Evolutionary conservation across 2,329 filamentous ascomycete species (phyloP).

Genomic region (Parastagonospora nodorum): DNA sequence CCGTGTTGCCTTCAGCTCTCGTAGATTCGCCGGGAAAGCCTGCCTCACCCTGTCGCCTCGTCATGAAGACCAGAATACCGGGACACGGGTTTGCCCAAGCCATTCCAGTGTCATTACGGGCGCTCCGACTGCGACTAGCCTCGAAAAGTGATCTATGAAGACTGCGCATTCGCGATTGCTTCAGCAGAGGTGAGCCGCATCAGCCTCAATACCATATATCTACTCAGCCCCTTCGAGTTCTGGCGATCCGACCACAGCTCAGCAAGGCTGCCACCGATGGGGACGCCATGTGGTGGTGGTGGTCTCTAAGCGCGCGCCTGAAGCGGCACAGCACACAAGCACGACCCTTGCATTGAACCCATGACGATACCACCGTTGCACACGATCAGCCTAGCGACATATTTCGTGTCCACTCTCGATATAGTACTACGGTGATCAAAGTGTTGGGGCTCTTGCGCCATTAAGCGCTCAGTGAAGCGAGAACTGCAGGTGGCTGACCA

Average conservation of each 20-base stretch:
- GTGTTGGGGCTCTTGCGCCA: neutral
- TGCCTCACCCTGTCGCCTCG: neutral
- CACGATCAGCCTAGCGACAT: neutral
- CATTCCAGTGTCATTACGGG: no score
- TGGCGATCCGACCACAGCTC: neutral
- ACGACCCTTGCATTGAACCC: neutral
- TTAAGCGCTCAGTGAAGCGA: slow-evolving; percentile 4
- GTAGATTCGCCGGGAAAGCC: neutral
- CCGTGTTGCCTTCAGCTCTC: neutral
- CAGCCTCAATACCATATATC: no score
- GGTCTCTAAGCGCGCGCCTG: neutral
- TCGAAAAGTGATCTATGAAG: no score
- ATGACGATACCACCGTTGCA: neutral
- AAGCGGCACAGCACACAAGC: neutral
- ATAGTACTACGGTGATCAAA: neutral
- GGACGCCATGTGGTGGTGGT: neutral
- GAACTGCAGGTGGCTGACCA: neutral
- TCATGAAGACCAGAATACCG: neutral
- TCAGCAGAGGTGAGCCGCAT: no score
- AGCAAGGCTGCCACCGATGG: neutral
- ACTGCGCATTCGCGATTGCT: no score
- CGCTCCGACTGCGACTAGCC: no score
- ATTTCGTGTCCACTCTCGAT: neutral
- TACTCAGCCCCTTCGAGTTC: neutral
- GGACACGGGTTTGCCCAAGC: neutral